Conservation (phyloP, 139 green algal species). For the Chlamydomonas sphaeroides region DNA sequence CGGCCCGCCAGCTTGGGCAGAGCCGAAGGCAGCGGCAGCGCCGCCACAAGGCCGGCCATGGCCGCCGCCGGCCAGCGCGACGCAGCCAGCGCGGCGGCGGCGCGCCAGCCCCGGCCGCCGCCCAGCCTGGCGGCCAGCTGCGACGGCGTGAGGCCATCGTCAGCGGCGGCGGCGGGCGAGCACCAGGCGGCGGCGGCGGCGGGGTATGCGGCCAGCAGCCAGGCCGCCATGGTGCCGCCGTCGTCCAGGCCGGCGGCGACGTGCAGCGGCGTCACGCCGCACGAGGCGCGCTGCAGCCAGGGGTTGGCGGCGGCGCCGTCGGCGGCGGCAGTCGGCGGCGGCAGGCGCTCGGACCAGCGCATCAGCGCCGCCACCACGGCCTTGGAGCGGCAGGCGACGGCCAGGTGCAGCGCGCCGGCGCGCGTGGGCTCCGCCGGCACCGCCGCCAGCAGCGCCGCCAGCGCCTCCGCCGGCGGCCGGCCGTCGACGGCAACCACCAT, state of each 20-base stretch:
- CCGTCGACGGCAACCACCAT: background rate
- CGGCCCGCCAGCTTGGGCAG: background rate
- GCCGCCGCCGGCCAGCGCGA: background rate
- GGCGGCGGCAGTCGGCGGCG: background rate
- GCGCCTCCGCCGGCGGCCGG: background rate
- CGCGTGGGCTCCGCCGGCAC: background rate
- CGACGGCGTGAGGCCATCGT: conserved; percentile 9
- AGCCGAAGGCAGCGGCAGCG: too few species aligned
- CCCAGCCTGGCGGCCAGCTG: background rate
- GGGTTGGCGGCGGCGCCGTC: background rate
- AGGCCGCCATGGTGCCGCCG: conserved; percentile 25
- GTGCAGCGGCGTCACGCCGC: conserved; percentile 28
- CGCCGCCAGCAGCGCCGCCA: background rate
- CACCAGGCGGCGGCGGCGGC: conserved; percentile 7
- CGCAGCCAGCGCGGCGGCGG: background rate
- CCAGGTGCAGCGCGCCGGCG: conserved; percentile 13
- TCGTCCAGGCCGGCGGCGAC: conserved; percentile 20
- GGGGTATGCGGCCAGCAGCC: background rate
- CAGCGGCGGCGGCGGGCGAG: too few species aligned
- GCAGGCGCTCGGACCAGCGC: background rate
- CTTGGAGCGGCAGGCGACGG: background rate
- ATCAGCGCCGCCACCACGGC: background rate
- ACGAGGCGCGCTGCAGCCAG: background rate
- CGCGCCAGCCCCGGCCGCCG: background rate
- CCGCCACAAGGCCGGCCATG: background rate